Conservation (phyloP, 2,329 filamentous ascomycete genomes). For the Penicillium rolfsii region DNA sequence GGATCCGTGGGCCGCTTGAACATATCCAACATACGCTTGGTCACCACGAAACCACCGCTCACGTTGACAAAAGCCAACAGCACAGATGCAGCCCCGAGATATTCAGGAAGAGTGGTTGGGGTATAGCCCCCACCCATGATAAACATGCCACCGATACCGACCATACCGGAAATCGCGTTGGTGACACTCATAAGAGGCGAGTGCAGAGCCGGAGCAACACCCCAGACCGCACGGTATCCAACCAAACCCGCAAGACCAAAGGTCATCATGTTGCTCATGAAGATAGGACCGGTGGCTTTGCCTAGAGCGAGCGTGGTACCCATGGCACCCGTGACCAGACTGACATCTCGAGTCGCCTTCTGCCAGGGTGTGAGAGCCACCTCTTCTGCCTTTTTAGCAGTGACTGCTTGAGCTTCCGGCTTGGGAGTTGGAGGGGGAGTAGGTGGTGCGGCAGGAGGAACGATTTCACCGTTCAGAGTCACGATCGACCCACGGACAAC, state of each 20-base stretch:
- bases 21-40: conserved; percentile 93
- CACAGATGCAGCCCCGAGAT: conserved; percentile 77
- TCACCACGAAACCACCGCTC: conserved; percentile 86
- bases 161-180: conserved; percentile 90
- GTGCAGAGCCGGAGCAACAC: conserved; percentile 79
- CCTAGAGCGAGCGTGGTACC: conserved; percentile 73
- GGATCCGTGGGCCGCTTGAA: conserved; percentile 84
- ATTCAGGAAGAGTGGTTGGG: conserved; percentile 77
- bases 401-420: conserved; percentile 55
- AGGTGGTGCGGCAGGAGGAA: conserved; percentile 75
- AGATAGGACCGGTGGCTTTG: conserved; percentile 77
- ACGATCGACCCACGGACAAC: conserved; percentile 85
- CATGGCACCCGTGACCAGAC: conserved; percentile 76
- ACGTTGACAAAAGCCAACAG: conserved; percentile 87
- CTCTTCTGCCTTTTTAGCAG: conserved; percentile 58
- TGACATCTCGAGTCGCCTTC: conserved; percentile 74
- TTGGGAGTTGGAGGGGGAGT: conserved; percentile 58
- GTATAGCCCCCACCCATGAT: conserved; percentile 81
- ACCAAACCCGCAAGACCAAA: conserved; percentile 83
- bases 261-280: conserved; percentile 87
- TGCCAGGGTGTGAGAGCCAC: conserved; percentile 80
- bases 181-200: conserved; percentile 91
- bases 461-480: conserved; percentile 73
- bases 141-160: conserved; percentile 85
- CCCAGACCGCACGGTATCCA: conserved; percentile 87